Evolutionary conservation across 371 early-diverging fungal species (phyloP), one percentile per base, ranked within the genome.

Genomic region (Batkoa obscura): DNA sequence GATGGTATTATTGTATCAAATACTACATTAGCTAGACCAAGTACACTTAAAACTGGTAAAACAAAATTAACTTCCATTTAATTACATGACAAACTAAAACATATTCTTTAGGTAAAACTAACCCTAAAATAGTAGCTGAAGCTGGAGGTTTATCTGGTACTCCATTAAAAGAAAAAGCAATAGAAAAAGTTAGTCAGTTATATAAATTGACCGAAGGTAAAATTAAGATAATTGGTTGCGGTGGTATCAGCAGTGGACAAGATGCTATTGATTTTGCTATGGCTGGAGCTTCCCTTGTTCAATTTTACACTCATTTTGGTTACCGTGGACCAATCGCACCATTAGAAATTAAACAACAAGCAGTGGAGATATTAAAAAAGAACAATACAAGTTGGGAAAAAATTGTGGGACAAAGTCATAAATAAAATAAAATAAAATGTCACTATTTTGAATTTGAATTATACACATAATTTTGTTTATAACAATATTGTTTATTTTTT

Each of bases 1-100:
- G 88, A 88, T 64, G 90, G 87, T 51, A 74, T 88, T 48, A 86
- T 90, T 58, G 73, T 87, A 37, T 69, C 79, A 56, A 90, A 90
- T 74, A 90, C 90, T 13, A 88, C 88, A 33, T 72, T 76, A 43
- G 64, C 72, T 15, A 69, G 90, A n/a, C 88, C 90, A 13, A 45
- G 49, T 0, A 56, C 65, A 5, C 62, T 84, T 23, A 61, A 64
- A 53, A 59, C 66, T 34, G 70, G 72, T 69, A 23, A 23, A 23
- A 23, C 23, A 23, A 23, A 23, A 23, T 23, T 0, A 23, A 23
- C 23, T 23, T 23, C 23, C 23, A 23, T 23, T 23, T 23, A 23
- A 23, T 23, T 23, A 23, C 23, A 23, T 23, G 23, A 23, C 23
- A 23, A 23, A 23, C 23, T 23, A 23, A 23, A 23, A 23, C 23